Conservation (phyloP, 495 filamentous ascomycete species). For the Penicillium dipodomyicola region DNA sequence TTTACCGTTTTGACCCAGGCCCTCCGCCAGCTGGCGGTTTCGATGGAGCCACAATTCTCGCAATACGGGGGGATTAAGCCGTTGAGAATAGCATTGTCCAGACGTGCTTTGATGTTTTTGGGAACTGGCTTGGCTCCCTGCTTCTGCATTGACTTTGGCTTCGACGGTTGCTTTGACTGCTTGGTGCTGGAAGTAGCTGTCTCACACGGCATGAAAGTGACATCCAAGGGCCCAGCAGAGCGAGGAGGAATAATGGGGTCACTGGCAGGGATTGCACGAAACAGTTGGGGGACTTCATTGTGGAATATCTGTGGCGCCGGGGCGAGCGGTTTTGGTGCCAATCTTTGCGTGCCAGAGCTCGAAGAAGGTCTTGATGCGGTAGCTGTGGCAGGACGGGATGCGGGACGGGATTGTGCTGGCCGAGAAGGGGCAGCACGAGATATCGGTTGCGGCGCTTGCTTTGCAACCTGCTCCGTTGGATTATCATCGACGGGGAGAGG, state of each 20-base stretch:
- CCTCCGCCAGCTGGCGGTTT: conserved; percentile 93
- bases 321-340: conserved; percentile 40
- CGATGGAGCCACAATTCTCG: conserved; percentile 87
- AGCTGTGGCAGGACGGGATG: neutral
- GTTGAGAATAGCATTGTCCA: conserved; percentile 63
- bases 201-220: conserved; percentile 6
- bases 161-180: conserved; percentile 1
- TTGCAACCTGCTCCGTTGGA: conserved; percentile 17
- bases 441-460: conserved; percentile 18
- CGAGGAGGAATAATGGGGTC: conserved; percentile 52
- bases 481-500: conserved; percentile 21
- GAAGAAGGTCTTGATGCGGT: conserved; percentile 38
- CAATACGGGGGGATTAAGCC: conserved; percentile 84
- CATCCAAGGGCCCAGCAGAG: conserved; percentile 26
- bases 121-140: conserved; percentile 34
- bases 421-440: conserved; percentile 27
- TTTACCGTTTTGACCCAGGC: conserved; percentile 69
- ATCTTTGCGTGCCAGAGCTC: conserved; percentile 33
- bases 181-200: neutral
- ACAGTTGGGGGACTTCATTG: conserved; percentile 35
- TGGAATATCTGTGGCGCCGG: conserved; percentile 36
- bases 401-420: neutral
- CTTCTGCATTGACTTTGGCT: conserved; percentile 41
- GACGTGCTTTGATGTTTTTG: conserved; percentile 44
- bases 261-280: conserved; percentile 52